Conservation (phyloP, 2,329 filamentous ascomycete genomes). For the Penicillium sp. region DNA sequence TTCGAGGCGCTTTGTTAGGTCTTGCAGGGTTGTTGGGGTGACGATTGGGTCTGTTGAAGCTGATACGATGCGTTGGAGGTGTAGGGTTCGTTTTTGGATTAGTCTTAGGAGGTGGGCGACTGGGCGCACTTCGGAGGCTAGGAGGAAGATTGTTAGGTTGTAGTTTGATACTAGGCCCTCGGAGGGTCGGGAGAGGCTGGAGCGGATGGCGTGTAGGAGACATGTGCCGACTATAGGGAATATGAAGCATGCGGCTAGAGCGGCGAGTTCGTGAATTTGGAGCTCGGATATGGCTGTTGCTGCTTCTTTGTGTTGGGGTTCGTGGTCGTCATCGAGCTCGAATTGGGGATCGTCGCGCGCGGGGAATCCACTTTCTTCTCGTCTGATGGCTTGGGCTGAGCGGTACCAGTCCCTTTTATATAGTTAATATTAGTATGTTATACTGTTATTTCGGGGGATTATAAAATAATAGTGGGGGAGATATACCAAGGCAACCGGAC, state of each 20-base stretch:
- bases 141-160: slow-evolving; percentile 85
- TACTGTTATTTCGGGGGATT: not conserved
- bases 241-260: slow-evolving; percentile 74
- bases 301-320: slow-evolving; percentile 12
- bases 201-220: slow-evolving; percentile 76
- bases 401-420: slow-evolving; percentile 67
- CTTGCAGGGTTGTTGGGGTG: slow-evolving; percentile 46
- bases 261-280: slow-evolving; percentile 70
- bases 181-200: slow-evolving; percentile 76
- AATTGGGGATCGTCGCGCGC: slow-evolving; percentile 26
- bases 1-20: slow-evolving; percentile 66
- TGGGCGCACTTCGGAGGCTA: slow-evolving; percentile 82
- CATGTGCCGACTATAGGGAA: slow-evolving; percentile 79
- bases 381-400: slow-evolving; percentile 64
- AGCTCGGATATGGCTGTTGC: slow-evolving; percentile 60
- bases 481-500: slow-evolving; percentile 81
- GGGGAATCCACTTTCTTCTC: slow-evolving; percentile 44
- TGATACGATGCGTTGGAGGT: slow-evolving; percentile 71
- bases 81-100: slow-evolving; percentile 73
- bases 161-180: slow-evolving; percentile 89
- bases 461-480: no score
- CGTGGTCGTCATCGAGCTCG: slow-evolving; percentile 30
- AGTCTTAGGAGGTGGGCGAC: slow-evolving; percentile 78
- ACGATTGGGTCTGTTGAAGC: slow-evolving; percentile 23
- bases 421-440: not conserved